Evolutionary conservation across 805 yeast genomes (phyloP).

Genomic region (Ogataea henricii): DNA sequence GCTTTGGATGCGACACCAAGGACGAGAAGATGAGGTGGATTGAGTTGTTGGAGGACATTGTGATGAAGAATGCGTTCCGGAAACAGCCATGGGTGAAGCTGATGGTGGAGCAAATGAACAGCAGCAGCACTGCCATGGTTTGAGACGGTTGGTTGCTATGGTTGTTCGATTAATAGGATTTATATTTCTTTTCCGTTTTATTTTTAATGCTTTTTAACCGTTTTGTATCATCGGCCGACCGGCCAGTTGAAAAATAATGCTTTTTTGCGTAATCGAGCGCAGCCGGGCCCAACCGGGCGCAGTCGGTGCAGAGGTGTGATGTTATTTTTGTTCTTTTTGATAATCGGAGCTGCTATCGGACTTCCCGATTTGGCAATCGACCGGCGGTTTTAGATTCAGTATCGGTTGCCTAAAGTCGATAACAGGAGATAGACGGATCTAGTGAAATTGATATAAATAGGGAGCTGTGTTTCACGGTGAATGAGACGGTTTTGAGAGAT

Average conservation of each 20-base stretch:
- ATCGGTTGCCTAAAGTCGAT: conserved; percentile 4
- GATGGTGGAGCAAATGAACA: conserved; percentile 24
- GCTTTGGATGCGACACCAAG: conserved; percentile 79
- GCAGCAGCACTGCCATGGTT: not conserved
- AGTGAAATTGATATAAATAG: not conserved
- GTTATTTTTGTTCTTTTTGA: too few species aligned
- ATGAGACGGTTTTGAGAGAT: not conserved
- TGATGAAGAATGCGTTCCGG: conserved; percentile 38
- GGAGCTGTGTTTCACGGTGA: not conserved
- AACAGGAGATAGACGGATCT: not conserved
- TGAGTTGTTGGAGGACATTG: conserved; percentile 53
- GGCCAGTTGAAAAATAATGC: conserved; percentile 1
- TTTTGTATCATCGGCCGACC: not conserved
- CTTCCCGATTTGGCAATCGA: conserved; percentile 3
- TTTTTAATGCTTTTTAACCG: too few species aligned
- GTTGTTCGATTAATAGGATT: not conserved
- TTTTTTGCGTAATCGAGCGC: too few species aligned
- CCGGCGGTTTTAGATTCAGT: not conserved
- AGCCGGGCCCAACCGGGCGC: not conserved
- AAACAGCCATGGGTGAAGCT: conserved; percentile 40
- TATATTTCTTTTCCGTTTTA: too few species aligned
- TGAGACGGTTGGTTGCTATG: not conserved
- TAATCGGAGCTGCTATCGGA: too few species aligned
- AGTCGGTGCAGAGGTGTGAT: not conserved
- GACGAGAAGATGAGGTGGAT: conserved; percentile 70